phyloP scores from a whole-genome alignment of 306 rosid species.

The Prunus campanulata region DNA sequence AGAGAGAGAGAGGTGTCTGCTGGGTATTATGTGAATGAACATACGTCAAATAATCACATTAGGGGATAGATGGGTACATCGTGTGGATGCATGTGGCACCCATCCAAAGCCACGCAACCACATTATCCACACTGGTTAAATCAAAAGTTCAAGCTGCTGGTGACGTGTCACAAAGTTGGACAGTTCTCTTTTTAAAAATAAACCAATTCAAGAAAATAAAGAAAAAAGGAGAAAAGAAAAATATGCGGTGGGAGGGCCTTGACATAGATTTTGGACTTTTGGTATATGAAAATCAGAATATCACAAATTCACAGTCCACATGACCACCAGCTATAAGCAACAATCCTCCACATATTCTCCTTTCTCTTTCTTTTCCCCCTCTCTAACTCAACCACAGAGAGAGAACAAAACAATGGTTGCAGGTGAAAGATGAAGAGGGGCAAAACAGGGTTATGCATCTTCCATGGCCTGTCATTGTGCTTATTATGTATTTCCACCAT shows the following conservation, averaged over 20 bases:
- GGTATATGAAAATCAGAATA: constrained; percentile 12
- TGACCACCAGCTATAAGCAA: constrained; percentile 27
- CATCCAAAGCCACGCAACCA: constrained; percentile 47
- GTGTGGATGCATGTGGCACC: neutral
- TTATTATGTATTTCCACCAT: constrained; percentile 52
- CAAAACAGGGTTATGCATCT: constrained; percentile 55
- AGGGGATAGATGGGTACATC: too few relatives aligned
- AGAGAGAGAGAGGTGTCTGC: too few relatives aligned
- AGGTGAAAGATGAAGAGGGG: constrained; percentile 55
- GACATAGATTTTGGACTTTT: constrained; percentile 37
- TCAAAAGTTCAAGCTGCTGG: constrained; percentile 28
- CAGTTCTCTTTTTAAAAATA: neutral
- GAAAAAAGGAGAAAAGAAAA: neutral
- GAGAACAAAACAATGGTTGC: constrained; percentile 42
- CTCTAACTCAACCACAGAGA: constrained; percentile 4
- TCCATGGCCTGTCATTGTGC: constrained; percentile 82
- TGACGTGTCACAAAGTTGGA: constrained; percentile 47
- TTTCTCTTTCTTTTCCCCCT: neutral
- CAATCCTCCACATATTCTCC: constrained; percentile 35
- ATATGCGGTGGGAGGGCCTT: constrained; percentile 49
- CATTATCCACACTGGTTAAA: constrained; percentile 64
- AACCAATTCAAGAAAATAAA: neutral
- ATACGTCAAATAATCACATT: too few relatives aligned
- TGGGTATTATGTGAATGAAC: too few relatives aligned
- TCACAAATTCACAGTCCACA: constrained; percentile 48